phyloP scores from a whole-genome alignment of 169 alveolate species.

The Plasmodium gonderi region DNA sequence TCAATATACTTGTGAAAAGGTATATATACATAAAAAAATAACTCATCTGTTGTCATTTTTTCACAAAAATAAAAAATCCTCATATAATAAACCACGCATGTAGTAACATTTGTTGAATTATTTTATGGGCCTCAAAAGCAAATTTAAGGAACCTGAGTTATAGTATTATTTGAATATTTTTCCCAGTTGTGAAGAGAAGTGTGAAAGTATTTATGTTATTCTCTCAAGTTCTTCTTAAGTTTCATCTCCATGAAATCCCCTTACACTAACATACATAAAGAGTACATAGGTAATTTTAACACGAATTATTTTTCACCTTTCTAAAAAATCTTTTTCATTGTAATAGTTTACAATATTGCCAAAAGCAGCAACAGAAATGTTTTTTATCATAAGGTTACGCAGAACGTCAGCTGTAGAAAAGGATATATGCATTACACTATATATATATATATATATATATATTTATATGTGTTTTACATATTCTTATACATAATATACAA shows the following conservation, averaged over 20 bases:
- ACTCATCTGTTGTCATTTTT: neutral
- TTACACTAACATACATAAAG: neutral
- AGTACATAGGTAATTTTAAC: neutral
- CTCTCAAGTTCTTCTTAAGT: neutral
- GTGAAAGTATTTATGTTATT: neutral
- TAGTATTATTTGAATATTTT: neutral
- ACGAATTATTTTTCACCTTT: neutral
- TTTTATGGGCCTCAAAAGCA: neutral
- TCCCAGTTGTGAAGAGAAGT: neutral
- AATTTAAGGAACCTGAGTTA: neutral
- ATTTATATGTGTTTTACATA: too few species aligned
- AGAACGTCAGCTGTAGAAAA: neutral
- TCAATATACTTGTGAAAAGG: neutral
- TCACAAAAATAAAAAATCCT: neutral
- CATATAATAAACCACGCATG: neutral
- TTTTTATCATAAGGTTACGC: neutral
- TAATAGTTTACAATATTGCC: neutral
- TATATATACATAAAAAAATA: neutral
- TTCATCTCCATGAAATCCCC: neutral
- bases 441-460: too few species aligned
- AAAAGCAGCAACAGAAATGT: neutral
- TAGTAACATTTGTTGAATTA: neutral
- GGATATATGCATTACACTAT: neutral
- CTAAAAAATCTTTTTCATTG: neutral
- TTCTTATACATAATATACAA: neutral